Evolutionary conservation across 1,284 basidiomycete species (phyloP), one percentile per base, ranked within the genome.

Genomic region (Pseudozyma thailandica): DNA sequence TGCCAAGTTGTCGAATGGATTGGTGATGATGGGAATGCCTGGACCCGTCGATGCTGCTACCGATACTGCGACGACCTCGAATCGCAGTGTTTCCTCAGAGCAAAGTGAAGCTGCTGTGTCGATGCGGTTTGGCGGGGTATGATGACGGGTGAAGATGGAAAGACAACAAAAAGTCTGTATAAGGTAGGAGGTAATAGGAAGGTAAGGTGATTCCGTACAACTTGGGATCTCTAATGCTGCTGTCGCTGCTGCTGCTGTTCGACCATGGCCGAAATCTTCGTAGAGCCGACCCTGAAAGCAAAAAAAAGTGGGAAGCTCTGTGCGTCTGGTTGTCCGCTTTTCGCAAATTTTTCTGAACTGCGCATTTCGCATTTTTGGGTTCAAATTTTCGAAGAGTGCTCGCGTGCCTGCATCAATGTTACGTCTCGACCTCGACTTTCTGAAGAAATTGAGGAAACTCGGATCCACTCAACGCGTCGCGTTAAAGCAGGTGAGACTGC

Each of bases 61-160:
- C 35, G 49, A 51, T 13, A 27, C 57, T 61, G 61, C 64, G 63
- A 61, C 60, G 56, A 72, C 59, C 60, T 69, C 61, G 50, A 49
- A 68, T 73, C 61, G 68, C 68, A 71, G 68, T 55, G 48, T 23
- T 20, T 44, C 56, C 39, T 27, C 33, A 50, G 55, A 26, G 56
- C 51, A 43, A 42, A 57, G 48, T 46, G 47, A 18, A 33, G 44
- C 21, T 42, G 18, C 41, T 18, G 39, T 39, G 58, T 47, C 26
- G 54, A 35, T 53, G 41, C 26, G 18, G 18, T 25, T 15, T 39
- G 43, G 26, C 41, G 47, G 49, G n/a, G 27, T 35, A 27, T n/a
- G 12, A 16, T 10, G 28, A 16, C 20, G 30, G 20, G 21, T 15
- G 31, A 37, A n/a, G 33, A 38, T 31, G 47, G 31, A 27, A 43